Conservation (phyloP, 163 green algal species). For the Smithsoniella earleae region DNA sequence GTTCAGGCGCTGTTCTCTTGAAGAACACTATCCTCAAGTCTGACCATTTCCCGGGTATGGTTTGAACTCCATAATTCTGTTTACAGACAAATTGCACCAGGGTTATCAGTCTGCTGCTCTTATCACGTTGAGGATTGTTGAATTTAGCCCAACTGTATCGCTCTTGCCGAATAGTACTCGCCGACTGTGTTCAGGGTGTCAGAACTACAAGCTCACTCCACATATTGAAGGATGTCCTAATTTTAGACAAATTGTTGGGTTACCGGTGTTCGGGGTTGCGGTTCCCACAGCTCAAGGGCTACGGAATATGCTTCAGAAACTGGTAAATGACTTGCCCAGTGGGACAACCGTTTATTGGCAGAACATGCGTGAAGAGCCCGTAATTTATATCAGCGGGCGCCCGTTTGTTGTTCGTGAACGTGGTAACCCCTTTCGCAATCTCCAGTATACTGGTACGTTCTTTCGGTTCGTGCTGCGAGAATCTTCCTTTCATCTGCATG, state of each 20-base stretch:
- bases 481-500: neutral
- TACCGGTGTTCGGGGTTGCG: slow-evolving; percentile 88
- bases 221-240: slow-evolving; percentile 87
- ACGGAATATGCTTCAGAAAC: slow-evolving; percentile 61
- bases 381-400: slow-evolving; percentile 87
- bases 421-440: slow-evolving; percentile 85
- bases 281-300: slow-evolving; percentile 83
- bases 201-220: slow-evolving; percentile 84
- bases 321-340: slow-evolving; percentile 46
- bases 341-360: slow-evolving; percentile 69
- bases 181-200: slow-evolving; percentile 61
- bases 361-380: slow-evolving; percentile 90
- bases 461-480: neutral
- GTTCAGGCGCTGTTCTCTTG: slow-evolving; percentile 71
- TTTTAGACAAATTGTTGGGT: slow-evolving; percentile 75
- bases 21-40: slow-evolving; percentile 83
- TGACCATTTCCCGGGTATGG: slow-evolving; percentile 77
- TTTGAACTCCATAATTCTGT: neutral
- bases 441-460: slow-evolving; percentile 82
- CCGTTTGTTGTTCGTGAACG: slow-evolving; percentile 88
- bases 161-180: no score
- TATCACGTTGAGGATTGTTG: no score
- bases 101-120: no score
- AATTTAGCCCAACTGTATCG: no score
- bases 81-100: neutral